Evolutionary conservation across 169 alveolate species (phyloP).

Genomic region (Theileria equi): DNA sequence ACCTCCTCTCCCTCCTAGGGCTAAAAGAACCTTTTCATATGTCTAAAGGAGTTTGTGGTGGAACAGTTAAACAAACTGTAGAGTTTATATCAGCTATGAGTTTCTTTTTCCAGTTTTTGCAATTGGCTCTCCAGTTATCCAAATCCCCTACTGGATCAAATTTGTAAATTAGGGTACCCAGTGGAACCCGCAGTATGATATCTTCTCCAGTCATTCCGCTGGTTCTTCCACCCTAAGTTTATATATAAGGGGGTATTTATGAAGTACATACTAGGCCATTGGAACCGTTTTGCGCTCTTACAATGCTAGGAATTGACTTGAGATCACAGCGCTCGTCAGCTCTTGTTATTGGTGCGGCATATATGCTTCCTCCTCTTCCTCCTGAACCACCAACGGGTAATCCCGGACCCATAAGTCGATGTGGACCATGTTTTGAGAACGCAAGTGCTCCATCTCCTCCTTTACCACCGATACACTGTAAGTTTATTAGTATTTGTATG

Average conservation of each 20-base stretch:
- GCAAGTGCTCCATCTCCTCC: constrained; percentile 62
- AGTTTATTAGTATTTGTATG: not conserved
- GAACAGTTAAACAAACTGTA: not conserved
- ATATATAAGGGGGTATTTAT: not conserved
- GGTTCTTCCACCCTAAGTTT: constrained; percentile 7
- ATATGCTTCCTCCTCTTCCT: constrained; percentile 56
- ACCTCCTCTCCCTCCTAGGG: constrained; percentile 60
- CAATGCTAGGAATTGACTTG: constrained; percentile 34
- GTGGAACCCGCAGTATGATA: constrained; percentile 36
- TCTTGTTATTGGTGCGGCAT: constrained; percentile 27
- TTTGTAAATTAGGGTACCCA: constrained; percentile 47
- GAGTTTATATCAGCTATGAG: constrained; percentile 49
- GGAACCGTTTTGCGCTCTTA: constrained; percentile 35
- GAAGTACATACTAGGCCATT: constrained; percentile 12
- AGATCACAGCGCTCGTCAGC: constrained; percentile 28
- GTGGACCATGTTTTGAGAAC: constrained; percentile 59
- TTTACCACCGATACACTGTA: constrained; percentile 54
- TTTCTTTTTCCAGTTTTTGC: constrained; percentile 27
- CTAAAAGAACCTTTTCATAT: constrained; percentile 30
- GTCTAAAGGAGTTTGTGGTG: constrained; percentile 2
- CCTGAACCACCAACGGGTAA: constrained; percentile 65
- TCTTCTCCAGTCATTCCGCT: constrained; percentile 52
- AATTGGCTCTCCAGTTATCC: constrained; percentile 30
- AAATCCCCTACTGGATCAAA: constrained; percentile 3
- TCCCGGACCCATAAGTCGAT: constrained; percentile 59